Percentiles rank a stretch among this genome's conserved stretches.
These are phyloP conservation scores for Nephelium lappaceum DNA, from an alignment of 345 rosid genomes.

Conservation along the genomic window DNA sequence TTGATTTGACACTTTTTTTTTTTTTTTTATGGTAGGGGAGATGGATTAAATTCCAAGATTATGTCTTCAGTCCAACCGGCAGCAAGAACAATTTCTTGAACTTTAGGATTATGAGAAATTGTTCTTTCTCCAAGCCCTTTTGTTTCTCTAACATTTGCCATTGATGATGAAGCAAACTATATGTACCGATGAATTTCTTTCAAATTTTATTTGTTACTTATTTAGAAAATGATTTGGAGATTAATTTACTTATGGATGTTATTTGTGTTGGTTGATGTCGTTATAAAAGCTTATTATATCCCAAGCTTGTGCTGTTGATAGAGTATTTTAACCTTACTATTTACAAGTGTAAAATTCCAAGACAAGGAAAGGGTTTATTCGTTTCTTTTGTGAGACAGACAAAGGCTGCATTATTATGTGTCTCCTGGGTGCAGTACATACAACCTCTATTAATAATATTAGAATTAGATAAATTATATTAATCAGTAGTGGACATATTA, in stretches of 20 bases:
- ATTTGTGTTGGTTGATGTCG: too few relatives aligned
- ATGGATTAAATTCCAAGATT: too few relatives aligned
- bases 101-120: slow-evolving; percentile 14
- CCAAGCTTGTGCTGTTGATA: neutral
- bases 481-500: too few relatives aligned
- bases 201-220: neutral
- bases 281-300: too few relatives aligned
- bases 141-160: slow-evolving; percentile 27
- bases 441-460: too few relatives aligned
- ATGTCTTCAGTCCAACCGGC: slow-evolving; percentile 50
- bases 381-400: slow-evolving; percentile 30
- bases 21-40: too few relatives aligned
- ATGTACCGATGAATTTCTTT: neutral
- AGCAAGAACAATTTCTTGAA: slow-evolving; percentile 41
- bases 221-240: neutral
- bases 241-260: neutral
- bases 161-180: slow-evolving; percentile 5
- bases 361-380: slow-evolving; percentile 17
- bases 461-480: too few relatives aligned
- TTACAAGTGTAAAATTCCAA: neutral
- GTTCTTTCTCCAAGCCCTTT: neutral
- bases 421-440: too few relatives aligned
- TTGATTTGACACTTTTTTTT: too few relatives aligned
- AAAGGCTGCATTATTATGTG: too few relatives aligned
- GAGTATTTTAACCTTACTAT: too few relatives aligned